A percentile compares a stretch with the other conserved stretches of the same genome.
Evolutionary conservation across 2,329 filamentous ascomycete species (phyloP).

Genomic region (Emergomyces pasteurianus): DNA sequence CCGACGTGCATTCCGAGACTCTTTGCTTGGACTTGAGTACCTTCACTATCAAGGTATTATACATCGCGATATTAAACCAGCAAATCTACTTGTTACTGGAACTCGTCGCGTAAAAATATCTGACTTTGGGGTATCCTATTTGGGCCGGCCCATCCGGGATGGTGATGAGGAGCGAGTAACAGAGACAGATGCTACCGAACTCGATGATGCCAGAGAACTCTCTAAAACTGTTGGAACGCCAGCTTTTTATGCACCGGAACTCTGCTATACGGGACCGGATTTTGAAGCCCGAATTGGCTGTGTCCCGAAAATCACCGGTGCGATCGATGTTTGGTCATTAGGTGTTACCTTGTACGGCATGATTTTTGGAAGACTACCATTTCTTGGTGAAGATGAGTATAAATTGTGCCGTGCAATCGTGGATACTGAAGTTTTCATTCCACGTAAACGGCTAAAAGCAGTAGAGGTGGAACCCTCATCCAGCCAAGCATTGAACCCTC

Average conservation of each 20-base stretch:
- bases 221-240: slow-evolving; percentile 97
- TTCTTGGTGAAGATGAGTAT: slow-evolving; percentile 82
- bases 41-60: slow-evolving; percentile 79
- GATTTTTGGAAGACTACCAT: slow-evolving; percentile 86
- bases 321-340: slow-evolving; percentile 95
- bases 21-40: slow-evolving; percentile 85
- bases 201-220: slow-evolving; percentile 89
- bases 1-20: slow-evolving; percentile 78
- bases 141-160: slow-evolving; percentile 75
- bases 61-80: slow-evolving; percentile 75
- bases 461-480: slow-evolving; percentile 39
- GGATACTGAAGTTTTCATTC: slow-evolving; percentile 84
- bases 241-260: slow-evolving; percentile 91
- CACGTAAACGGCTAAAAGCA: slow-evolving; percentile 67
- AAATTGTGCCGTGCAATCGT: slow-evolving; percentile 87
- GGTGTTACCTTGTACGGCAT: slow-evolving; percentile 94
- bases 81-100: slow-evolving; percentile 78
- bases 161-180: slow-evolving; percentile 66
- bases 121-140: slow-evolving; percentile 96
- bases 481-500: slow-evolving; percentile 34
- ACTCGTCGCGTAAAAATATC: slow-evolving; percentile 91
- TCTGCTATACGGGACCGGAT: slow-evolving; percentile 76
- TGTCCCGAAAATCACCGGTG: slow-evolving; percentile 66
- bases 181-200: slow-evolving; percentile 72
- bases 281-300: slow-evolving; percentile 42